phyloP scores from a whole-genome alignment of 345 rosid genomes.

The Lepidium sativum region DNA sequence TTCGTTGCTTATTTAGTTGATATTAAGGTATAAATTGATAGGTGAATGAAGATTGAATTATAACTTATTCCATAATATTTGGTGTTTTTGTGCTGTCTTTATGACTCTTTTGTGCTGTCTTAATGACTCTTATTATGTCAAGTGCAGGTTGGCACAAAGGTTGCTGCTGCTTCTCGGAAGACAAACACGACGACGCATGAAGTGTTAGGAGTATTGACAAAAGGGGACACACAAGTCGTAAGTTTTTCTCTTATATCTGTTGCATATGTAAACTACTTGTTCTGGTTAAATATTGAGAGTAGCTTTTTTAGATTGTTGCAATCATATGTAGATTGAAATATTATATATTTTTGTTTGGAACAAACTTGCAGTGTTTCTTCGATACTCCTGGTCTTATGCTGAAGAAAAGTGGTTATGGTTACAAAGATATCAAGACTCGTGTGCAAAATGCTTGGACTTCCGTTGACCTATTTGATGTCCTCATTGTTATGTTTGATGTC shows the following conservation, averaged over 20 bases:
- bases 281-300: not conserved
- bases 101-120: not conserved
- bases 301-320: not conserved
- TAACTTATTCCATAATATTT: not conserved
- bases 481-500: constrained; percentile 87
- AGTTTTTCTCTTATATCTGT: constrained; percentile 17
- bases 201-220: constrained; percentile 83
- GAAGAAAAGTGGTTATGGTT: constrained; percentile 51
- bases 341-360: not conserved
- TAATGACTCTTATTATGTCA: not conserved
- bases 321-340: not conserved
- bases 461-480: constrained; percentile 66
- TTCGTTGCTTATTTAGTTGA: not conserved
- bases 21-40: too few species aligned
- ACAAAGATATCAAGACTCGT: constrained; percentile 72
- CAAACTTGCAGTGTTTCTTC: constrained; percentile 61
- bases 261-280: not conserved
- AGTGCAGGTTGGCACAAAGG: constrained; percentile 77
- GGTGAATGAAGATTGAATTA: too few species aligned
- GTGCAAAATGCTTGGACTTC: constrained; percentile 84
- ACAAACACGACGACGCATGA: constrained; percentile 95
- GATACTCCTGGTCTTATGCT: constrained; percentile 89
- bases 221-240: constrained; percentile 78
- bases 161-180: constrained; percentile 92
- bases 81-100: not conserved